Conservation (phyloP, 176 grass and related monocot species). For the Ensete glaucum region DNA sequence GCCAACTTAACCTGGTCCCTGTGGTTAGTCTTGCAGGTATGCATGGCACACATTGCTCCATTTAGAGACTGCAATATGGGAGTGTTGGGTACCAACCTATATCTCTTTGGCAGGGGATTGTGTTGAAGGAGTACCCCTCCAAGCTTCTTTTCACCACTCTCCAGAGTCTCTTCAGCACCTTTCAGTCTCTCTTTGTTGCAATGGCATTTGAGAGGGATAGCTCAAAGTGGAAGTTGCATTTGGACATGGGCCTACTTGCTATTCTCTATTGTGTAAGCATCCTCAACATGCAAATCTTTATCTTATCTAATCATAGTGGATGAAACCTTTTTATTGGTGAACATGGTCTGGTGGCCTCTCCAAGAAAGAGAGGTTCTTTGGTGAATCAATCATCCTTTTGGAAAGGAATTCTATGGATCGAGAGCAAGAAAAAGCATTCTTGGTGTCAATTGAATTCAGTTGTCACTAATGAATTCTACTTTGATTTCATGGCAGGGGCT, state of each 20-base stretch:
- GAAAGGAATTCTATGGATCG: too few relatives aligned
- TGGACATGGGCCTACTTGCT: slow-evolving; percentile 41
- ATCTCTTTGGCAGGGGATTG: slow-evolving; percentile 16
- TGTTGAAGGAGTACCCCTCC: slow-evolving; percentile 65
- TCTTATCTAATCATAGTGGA: neutral
- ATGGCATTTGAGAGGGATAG: slow-evolving; percentile 36
- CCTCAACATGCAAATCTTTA: neutral
- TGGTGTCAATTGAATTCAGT: too few relatives aligned
- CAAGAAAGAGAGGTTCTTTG: neutral
- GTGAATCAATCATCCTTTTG: neutral
- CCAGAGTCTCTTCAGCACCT: slow-evolving; percentile 33
- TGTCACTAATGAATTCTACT: neutral
- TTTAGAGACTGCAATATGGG: too few relatives aligned
- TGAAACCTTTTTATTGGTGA: neutral
- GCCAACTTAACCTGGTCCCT: slow-evolving; percentile 42
- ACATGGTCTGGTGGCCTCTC: neutral
- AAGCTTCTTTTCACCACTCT: slow-evolving; percentile 53
- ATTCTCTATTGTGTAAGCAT: slow-evolving; percentile 12
- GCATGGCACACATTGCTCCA: neutral
- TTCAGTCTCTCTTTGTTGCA: slow-evolving; percentile 46
- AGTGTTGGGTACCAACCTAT: neutral
- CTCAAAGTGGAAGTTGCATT: slow-evolving; percentile 43
- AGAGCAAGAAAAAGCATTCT: too few relatives aligned
- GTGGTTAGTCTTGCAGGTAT: slow-evolving; percentile 63
- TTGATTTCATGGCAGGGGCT: neutral